Evolutionary conservation across 2,329 filamentous ascomycete species (phyloP).

Genomic region (Colletotrichum filicis): DNA sequence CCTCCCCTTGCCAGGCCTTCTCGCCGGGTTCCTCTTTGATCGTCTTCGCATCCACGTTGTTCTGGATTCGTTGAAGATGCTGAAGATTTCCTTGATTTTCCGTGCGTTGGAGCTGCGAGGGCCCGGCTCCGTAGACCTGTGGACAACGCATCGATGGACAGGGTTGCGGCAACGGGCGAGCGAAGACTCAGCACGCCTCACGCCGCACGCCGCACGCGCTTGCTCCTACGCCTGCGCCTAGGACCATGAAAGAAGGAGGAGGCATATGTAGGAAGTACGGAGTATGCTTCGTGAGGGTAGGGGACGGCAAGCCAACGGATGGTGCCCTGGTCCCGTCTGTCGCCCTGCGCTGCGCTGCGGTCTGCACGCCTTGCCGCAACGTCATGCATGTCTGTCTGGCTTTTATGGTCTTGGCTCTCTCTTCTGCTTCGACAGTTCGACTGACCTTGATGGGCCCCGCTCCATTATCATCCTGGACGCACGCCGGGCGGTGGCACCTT

Average conservation of each 20-base stretch:
- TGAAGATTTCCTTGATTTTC: not conserved
- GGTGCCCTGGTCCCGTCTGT: not conserved
- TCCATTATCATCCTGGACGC: not conserved
- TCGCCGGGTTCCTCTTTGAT: not conserved
- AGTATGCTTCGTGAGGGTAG: not conserved
- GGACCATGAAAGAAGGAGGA: not conserved
- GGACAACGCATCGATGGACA: conserved; percentile 8
- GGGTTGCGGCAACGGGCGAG: not conserved
- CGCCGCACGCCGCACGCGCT: not conserved
- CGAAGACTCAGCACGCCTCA: not conserved
- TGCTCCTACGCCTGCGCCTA: not conserved
- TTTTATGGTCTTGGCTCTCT: not conserved
- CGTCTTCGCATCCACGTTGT: not conserved
- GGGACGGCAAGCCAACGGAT: not conserved
- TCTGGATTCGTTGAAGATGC: not conserved
- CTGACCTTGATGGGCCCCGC: not conserved
- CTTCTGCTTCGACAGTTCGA: not conserved
- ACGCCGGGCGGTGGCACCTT: not conserved
- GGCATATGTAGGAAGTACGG: not conserved
- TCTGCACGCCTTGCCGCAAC: conserved; percentile 8
- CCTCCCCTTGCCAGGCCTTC: not conserved
- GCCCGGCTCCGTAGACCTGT: not conserved
- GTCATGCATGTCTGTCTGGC: conserved; percentile 8
- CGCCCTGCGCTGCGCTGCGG: not conserved
- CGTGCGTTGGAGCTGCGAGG: not conserved